phyloP scores from a whole-genome alignment of 805 yeast species.

The Yarrowia keelungensis region DNA sequence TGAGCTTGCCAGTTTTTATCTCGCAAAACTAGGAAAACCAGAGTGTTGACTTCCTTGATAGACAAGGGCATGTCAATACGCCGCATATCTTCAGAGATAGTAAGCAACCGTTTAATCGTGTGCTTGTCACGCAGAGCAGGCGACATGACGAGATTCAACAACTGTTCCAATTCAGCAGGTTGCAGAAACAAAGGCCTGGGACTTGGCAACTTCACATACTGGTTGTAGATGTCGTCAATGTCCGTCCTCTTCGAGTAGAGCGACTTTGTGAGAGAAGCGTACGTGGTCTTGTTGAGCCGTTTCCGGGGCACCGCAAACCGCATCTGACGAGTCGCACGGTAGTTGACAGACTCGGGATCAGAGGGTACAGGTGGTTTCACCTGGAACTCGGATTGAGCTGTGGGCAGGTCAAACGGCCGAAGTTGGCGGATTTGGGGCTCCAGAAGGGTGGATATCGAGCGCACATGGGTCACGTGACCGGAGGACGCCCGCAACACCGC shows the following conservation, averaged over 20 bases:
- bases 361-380: too few species aligned
- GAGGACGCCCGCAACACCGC: background rate
- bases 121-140: constrained; percentile 7
- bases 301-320: constrained; percentile 8
- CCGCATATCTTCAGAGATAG: constrained; percentile 16
- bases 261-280: background rate
- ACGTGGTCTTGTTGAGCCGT: background rate
- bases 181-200: constrained; percentile 9
- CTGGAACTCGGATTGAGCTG: background rate
- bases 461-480: background rate
- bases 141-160: constrained; percentile 11
- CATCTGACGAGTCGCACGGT: background rate
- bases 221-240: constrained; percentile 2
- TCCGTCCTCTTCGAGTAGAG: background rate
- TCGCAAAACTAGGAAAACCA: constrained; percentile 11
- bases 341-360: constrained; percentile 5
- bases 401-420: constrained; percentile 18
- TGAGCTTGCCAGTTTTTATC: constrained; percentile 8
- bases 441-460: background rate
- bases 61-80: background rate
- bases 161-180: constrained; percentile 28
- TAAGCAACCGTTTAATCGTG: constrained; percentile 13
- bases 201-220: background rate
- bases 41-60: constrained; percentile 32
- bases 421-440: constrained; percentile 8